phyloP scores from a whole-genome alignment of 805 yeast genomes.

The Teunomyces gatunensis region DNA sequence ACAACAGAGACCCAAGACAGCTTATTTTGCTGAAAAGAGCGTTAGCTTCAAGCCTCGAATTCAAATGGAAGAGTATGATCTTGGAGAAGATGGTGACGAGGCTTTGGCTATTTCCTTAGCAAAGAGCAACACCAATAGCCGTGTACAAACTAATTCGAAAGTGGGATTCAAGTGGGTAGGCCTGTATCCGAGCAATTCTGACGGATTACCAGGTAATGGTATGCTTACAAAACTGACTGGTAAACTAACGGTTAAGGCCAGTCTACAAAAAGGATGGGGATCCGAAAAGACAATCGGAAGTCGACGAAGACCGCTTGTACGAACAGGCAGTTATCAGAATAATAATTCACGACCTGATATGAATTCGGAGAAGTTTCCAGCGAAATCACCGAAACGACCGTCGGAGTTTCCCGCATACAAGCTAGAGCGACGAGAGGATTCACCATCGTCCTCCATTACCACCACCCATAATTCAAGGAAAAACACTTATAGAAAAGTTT shows the following conservation, averaged over 20 bases:
- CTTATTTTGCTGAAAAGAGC: neutral
- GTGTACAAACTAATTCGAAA: neutral
- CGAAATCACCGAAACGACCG: slow-evolving; percentile 5
- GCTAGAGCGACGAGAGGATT: slow-evolving; percentile 3
- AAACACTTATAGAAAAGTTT: neutral
- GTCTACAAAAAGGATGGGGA: neutral
- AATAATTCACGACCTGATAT: neutral
- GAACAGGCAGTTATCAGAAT: neutral
- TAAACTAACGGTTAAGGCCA: slow-evolving; percentile 8
- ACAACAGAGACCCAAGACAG: neutral
- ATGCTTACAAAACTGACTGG: neutral
- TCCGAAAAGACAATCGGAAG: neutral
- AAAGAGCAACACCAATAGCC: neutral
- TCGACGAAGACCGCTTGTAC: slow-evolving; percentile 1
- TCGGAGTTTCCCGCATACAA: neutral
- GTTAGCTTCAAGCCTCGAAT: neutral
- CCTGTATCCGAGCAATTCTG: neutral
- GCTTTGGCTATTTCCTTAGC: neutral
- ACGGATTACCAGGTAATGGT: neutral
- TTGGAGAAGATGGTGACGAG: slow-evolving; percentile 7
- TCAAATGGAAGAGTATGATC: slow-evolving; percentile 6
- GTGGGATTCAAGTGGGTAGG: neutral
- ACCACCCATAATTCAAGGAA: neutral
- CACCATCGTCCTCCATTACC: slow-evolving; percentile 4
- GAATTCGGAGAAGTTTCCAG: neutral